Conservation (phyloP, 805 yeast species). For the Diddensiella santjacobensis region DNA sequence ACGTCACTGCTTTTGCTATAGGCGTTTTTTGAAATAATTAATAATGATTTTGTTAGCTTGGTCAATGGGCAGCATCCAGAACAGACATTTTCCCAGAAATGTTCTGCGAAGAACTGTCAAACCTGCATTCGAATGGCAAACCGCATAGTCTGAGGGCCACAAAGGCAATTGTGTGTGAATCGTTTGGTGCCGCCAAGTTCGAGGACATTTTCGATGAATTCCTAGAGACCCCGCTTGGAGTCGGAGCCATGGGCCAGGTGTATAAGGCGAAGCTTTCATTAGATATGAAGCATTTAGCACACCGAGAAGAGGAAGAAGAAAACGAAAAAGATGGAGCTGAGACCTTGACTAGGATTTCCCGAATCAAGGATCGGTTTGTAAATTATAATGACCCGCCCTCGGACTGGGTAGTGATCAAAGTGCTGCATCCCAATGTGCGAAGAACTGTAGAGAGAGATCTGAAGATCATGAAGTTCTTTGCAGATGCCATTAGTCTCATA, state of each 20-base stretch:
- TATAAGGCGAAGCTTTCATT: slow-evolving; percentile 59
- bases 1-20: neutral
- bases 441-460: slow-evolving; percentile 73
- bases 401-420: slow-evolving; percentile 75
- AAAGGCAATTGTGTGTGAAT: slow-evolving; percentile 49
- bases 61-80: slow-evolving; percentile 99
- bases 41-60: slow-evolving; percentile 43
- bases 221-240: slow-evolving; percentile 74
- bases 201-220: slow-evolving; percentile 82
- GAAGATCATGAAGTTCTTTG: slow-evolving; percentile 78
- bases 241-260: slow-evolving; percentile 99
- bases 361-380: slow-evolving; percentile 6
- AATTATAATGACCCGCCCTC: slow-evolving; percentile 12
- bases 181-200: slow-evolving; percentile 55
- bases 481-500: slow-evolving; percentile 58
- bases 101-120: slow-evolving; percentile 71
- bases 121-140: slow-evolving; percentile 77
- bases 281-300: slow-evolving; percentile 9
- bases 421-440: slow-evolving; percentile 84
- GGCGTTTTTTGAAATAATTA: neutral
- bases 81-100: slow-evolving; percentile 84
- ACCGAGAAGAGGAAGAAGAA: slow-evolving; percentile 16
- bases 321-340: neutral
- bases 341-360: neutral
- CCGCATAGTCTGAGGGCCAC: slow-evolving; percentile 67